Base-by-base conservation (phyloP, 139 green algal species). In the Raphidocelis subcapitata region DNA sequence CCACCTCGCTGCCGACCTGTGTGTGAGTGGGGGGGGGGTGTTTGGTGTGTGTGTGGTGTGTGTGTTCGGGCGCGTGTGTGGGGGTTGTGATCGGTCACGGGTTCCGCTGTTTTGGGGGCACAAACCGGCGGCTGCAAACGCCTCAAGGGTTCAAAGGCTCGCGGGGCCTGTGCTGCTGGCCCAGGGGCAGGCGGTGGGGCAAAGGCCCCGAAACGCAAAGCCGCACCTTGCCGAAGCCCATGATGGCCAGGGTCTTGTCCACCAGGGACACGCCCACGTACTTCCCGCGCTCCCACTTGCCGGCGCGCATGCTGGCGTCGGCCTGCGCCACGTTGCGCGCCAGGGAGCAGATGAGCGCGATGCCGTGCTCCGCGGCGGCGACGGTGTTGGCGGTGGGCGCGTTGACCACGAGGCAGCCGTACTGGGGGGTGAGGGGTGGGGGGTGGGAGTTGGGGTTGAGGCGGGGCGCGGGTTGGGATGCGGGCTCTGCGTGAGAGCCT, bases 331-430 rank as follows among this genome's bases (percentile, higher is more conserved):
- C 84, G 62, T 98, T 98, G 49, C 94, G 82, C 0, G 90, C 79
- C 65, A 98, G 84, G 5, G 93, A 75, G 73, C 84, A 92, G 56
- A 98, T 81, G 55, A 98, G 91, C 10, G 94, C 95, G 62, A 98
- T 97, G 82, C 92, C 94, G 79, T 98, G 94, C 90, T 98, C 94
- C 0, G 94, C 94, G 26, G 94, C 94, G 0, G 94, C 94, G 32
- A 98, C 87, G 21, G 94, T 98, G 88, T 98, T 98, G 74, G 94
- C 94, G 29, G 93, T 98, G 71, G 94, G 94, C 3, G 94, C 94
- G 82, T 98, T 98, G 24, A 98, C 94, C 15, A 98, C 94, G 52
- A 98, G 83, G 85, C 92, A 96, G 49, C 90, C 90, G 63, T 84
- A 81, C 87, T 92, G 81, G 37, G 66, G 60, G 8, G 41, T 8